Conservation (phyloP, 2,329 filamentous ascomycete species). For the Cladosporium austrohemisphaericum region DNA sequence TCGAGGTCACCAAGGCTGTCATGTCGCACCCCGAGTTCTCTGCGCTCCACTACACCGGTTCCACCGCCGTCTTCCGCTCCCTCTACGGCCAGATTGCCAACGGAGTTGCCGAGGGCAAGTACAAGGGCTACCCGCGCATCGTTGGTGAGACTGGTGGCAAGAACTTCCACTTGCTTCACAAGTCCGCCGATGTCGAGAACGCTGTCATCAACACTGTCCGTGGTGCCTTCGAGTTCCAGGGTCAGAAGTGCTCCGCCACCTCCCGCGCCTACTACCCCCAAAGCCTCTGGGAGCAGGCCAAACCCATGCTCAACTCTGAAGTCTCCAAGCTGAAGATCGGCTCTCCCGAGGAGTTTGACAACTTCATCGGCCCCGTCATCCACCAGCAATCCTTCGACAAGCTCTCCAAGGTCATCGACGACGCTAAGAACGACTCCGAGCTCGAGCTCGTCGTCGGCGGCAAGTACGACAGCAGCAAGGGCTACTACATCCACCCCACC, state of each 20-base stretch:
- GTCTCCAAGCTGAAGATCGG: slow-evolving; percentile 67
- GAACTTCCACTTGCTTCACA: slow-evolving; percentile 83
- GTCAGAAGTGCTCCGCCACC: slow-evolving; percentile 84
- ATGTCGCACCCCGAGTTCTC: slow-evolving; percentile 75
- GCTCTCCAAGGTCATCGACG: slow-evolving; percentile 69
- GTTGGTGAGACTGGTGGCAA: slow-evolving; percentile 88
- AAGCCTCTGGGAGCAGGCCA: slow-evolving; percentile 69
- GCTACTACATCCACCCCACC: slow-evolving; percentile 79
- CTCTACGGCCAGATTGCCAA: slow-evolving; percentile 80
- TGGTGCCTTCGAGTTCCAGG: slow-evolving; percentile 83
- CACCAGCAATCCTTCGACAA: slow-evolving; percentile 77
- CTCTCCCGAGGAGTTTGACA: slow-evolving; percentile 62
- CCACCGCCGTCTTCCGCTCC: slow-evolving; percentile 81
- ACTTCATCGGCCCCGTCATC: slow-evolving; percentile 84
- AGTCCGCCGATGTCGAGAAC: slow-evolving; percentile 70
- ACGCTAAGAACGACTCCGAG: slow-evolving; percentile 66
- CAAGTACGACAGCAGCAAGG: slow-evolving; percentile 69
- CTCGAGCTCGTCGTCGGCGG: slow-evolving; percentile 71
- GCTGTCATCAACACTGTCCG: slow-evolving; percentile 77
- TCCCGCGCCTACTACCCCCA: slow-evolving; percentile 73
- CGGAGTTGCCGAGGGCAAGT: slow-evolving; percentile 74
- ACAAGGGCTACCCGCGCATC: slow-evolving; percentile 77
- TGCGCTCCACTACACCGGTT: slow-evolving; percentile 87
- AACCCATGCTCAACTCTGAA: slow-evolving; percentile 60
- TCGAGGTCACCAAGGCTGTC: slow-evolving; percentile 71